Base-by-base conservation (phyloP, 176 grass and related monocot species). In the Eleusine coracana region DNA sequence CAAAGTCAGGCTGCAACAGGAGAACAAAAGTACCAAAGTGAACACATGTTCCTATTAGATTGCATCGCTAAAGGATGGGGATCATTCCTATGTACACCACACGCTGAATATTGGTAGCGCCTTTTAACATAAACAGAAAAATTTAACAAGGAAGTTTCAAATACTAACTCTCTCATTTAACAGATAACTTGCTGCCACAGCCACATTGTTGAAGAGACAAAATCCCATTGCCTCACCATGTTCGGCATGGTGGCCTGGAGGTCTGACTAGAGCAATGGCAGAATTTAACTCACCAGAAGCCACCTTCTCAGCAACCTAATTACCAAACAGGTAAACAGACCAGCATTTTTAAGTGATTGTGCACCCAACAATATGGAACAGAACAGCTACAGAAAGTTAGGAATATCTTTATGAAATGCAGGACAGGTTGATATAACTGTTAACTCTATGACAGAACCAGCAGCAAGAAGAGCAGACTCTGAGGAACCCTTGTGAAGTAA, bases 171-270 rank as follows among this genome's bases (percentile, higher is more conserved):
- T 88, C 81, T 94, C 90, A n/a, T 95, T 98, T 70, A 98, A 90
- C 25, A 98, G 96, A 87, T 88, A 98, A 80, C 82, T 87, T 77
- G 89, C 96, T 59, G 85, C 92, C 80, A 98, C 20, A 61, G 96
- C 92, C 65, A 95, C 88, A 86, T 98, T 98, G 65, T 98, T 98
- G 86, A 98, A 98, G 61, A 98, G 92, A 76, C 96, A 93, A 88
- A 95, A 98, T n/a, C 92, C 96, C 96, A 98, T 98, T 80, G 96
- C 76, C 88, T 88, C 50, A 66, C 93, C 73, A 89, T 86, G 77
- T 74, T 98, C 96, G 15, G 96, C 96, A 85, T 98, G 96, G 82
- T 98, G 96, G 29, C 92, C 96, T 77, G 96, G 96, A 89, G 96
- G 96, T 76, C 92, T 93, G 72, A 95, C 93, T 52, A 98, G 72